phyloP scores from a whole-genome alignment of 1,139 yeast genomes.

The Debaryomyces robertsiae region DNA sequence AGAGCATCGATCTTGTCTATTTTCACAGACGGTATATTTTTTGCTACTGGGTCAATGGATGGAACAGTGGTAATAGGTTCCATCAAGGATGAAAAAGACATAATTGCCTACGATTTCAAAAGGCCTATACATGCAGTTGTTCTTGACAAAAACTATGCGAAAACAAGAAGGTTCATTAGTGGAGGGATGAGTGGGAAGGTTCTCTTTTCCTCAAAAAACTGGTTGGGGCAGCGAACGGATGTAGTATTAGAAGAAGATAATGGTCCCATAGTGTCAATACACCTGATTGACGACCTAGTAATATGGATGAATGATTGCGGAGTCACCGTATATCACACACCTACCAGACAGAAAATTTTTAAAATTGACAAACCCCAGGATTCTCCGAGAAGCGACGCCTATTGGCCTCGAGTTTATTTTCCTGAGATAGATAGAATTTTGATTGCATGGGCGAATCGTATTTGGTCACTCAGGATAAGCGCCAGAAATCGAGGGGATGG shows the following conservation, averaged over 20 bases:
- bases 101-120: conserved; percentile 77
- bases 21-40: conserved; percentile 69
- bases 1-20: conserved; percentile 78
- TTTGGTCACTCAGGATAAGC: conserved; percentile 71
- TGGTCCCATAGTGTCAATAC: conserved; percentile 75
- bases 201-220: conserved; percentile 70
- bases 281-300: conserved; percentile 60
- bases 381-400: conserved; percentile 75
- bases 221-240: conserved; percentile 85
- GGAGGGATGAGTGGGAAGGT: conserved; percentile 94
- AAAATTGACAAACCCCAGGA: conserved; percentile 59
- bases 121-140: conserved; percentile 90
- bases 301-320: conserved; percentile 90
- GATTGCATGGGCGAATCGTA: conserved; percentile 80
- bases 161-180: conserved; percentile 66
- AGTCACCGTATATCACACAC: conserved; percentile 58
- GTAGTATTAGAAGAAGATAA: conserved; percentile 58
- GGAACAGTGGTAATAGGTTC: conserved; percentile 89
- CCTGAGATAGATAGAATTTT: conserved; percentile 70
- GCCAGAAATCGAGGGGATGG: conserved; percentile 22
- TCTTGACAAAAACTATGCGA: conserved; percentile 66
- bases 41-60: conserved; percentile 90
- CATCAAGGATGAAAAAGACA: conserved; percentile 60
- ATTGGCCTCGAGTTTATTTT: conserved; percentile 76
- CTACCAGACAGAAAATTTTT: conserved; percentile 46